These are phyloP conservation scores for Suillus cothurnatus DNA, from an alignment of 768 basidiomycete genomes.

Conservation along the genomic window DNA sequence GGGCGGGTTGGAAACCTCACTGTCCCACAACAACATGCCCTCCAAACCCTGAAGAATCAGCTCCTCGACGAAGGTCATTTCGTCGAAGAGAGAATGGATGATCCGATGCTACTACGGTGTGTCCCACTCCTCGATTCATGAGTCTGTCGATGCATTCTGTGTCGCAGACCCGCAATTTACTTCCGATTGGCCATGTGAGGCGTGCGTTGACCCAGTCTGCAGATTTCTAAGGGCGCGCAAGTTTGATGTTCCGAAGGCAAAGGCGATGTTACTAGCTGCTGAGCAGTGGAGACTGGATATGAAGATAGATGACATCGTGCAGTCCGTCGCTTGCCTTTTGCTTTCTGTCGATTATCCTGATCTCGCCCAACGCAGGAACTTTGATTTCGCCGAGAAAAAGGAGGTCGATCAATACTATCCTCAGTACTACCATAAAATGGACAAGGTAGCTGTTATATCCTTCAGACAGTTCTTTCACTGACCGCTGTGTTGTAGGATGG, in stretches of 20 bases:
- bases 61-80: conserved; percentile 62
- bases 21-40: conserved; percentile 57
- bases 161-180: conserved; percentile 13
- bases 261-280: conserved; percentile 77
- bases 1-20: conserved; percentile 83
- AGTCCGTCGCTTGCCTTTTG: conserved; percentile 45
- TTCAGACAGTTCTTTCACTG: conserved; percentile 5
- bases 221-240: conserved; percentile 93
- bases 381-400: conserved; percentile 81
- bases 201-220: not conserved
- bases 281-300: conserved; percentile 93
- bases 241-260: conserved; percentile 83
- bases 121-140: conserved; percentile 17
- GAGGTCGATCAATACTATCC: conserved; percentile 93
- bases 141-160: conserved; percentile 5
- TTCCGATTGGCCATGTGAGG: conserved; percentile 15
- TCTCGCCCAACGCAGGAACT: conserved; percentile 52
- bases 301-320: conserved; percentile 71
- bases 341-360: not conserved
- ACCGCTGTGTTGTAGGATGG: conserved; percentile 65
- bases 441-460: conserved; percentile 59
- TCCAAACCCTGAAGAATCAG: conserved; percentile 69
- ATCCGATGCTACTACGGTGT: conserved; percentile 68
- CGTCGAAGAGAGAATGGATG: conserved; percentile 67
- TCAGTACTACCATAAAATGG: conserved; percentile 94